Conservation (phyloP, 2,329 filamentous ascomycete genomes). For the Mariannaea sp. region DNA sequence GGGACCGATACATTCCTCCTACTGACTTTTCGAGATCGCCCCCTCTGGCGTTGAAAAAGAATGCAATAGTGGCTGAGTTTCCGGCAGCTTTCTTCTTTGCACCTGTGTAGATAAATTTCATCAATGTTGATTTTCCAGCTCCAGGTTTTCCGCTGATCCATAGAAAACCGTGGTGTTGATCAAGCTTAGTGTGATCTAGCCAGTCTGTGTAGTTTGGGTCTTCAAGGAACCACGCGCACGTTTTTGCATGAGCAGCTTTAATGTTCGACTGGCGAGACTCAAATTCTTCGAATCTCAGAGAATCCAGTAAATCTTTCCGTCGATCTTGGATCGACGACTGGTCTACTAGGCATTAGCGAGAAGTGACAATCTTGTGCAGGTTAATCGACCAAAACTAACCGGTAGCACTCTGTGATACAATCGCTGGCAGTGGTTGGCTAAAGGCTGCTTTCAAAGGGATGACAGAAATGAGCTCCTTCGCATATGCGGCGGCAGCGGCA, state of each 20-base stretch:
- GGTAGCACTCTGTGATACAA: background rate
- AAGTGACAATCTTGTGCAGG: background rate
- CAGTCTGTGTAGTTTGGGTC: constrained; percentile 18
- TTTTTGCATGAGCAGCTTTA: background rate
- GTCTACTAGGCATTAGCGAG: background rate
- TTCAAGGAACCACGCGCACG: background rate
- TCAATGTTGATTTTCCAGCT: constrained; percentile 52
- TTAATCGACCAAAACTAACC: background rate
- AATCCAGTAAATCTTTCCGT: constrained; percentile 10
- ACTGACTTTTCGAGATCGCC: constrained; percentile 49
- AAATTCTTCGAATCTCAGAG: constrained; percentile 23
- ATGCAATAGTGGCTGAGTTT: constrained; percentile 41
- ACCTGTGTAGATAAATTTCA: constrained; percentile 44
- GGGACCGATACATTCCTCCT: constrained; percentile 54
- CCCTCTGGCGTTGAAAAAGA: constrained; percentile 58
- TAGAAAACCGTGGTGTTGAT: constrained; percentile 42
- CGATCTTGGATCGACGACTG: background rate
- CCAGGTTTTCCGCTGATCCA: constrained; percentile 55
- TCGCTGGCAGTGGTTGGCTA: background rate
- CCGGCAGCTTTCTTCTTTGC: constrained; percentile 9
- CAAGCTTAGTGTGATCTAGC: background rate
- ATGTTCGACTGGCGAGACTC: constrained; percentile 18
- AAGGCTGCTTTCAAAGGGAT: background rate
- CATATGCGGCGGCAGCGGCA: constrained; percentile 35
- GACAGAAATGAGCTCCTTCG: constrained; percentile 3